Evolutionary conservation across 495 filamentous ascomycete genomes (phyloP).

Genomic region (Lichenothelia convexa): DNA sequence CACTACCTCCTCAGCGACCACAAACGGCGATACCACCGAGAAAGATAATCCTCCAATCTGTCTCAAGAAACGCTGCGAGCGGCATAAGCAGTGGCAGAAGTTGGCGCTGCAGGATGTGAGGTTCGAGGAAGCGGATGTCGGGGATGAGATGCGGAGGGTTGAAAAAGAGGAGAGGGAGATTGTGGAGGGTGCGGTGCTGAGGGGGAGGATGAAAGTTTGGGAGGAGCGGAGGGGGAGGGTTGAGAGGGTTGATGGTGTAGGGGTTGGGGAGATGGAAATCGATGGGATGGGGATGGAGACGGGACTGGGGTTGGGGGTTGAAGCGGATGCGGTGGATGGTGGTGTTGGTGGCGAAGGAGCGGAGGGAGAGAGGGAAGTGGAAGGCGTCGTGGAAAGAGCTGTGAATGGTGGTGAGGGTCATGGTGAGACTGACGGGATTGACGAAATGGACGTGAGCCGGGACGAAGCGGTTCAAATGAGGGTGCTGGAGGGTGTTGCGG

Average conservation of each 20-base stretch:
- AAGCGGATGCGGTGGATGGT: neutral
- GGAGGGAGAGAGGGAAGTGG: too few species aligned
- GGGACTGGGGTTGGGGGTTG: neutral
- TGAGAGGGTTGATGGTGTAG: neutral
- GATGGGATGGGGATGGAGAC: neutral
- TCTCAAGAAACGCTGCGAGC: constrained; percentile 20
- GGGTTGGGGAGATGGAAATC: neutral
- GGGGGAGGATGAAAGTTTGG: constrained; percentile 10
- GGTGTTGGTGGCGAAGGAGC: too few species aligned
- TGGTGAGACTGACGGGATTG: too few species aligned
- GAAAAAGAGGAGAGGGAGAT: constrained; percentile 21
- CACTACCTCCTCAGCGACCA: too few species aligned
- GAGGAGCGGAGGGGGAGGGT: constrained; percentile 10
- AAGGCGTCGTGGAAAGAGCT: too few species aligned
- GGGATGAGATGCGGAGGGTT: constrained; percentile 18
- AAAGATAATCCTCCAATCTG: constrained; percentile 11
- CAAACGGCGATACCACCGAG: neutral
- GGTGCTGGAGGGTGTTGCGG: too few species aligned
- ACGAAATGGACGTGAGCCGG: too few species aligned
- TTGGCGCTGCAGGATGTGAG: constrained; percentile 20
- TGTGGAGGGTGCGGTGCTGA: constrained; percentile 14
- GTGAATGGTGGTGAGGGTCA: too few species aligned
- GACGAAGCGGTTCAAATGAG: too few species aligned
- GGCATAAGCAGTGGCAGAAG: constrained; percentile 23
- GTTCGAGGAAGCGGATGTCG: constrained; percentile 20